Evolutionary conservation across 495 filamentous ascomycete genomes (phyloP).

Genomic region (Amniculicola lignicola): DNA sequence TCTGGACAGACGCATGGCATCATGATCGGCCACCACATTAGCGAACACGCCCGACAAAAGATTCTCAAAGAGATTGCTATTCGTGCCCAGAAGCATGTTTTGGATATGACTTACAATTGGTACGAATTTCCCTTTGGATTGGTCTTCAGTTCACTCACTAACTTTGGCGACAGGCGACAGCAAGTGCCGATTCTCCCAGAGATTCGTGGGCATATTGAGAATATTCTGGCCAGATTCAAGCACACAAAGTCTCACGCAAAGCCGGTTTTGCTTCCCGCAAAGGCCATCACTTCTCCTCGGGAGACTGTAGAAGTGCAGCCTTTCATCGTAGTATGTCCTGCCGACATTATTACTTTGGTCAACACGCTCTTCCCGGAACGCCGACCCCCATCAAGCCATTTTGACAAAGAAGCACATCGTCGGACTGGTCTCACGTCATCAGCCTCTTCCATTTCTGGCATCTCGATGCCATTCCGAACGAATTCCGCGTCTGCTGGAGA

Average conservation of each 20-base stretch:
- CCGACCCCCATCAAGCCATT: conserved; percentile 51
- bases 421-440: conserved; percentile 55
- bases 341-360: conserved; percentile 66
- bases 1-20: conserved; percentile 68
- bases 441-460: conserved; percentile 64
- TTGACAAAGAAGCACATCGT: conserved; percentile 46
- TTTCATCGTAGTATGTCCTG: conserved; percentile 69
- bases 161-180: conserved; percentile 51
- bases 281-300: conserved; percentile 64
- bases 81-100: conserved; percentile 70
- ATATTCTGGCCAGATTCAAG: conserved; percentile 66
- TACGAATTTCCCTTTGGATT: conserved; percentile 30
- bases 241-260: conserved; percentile 51
- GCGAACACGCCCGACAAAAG: conserved; percentile 81
- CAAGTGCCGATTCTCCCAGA: conserved; percentile 60
- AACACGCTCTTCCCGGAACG: conserved; percentile 68
- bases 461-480: conserved; percentile 48
- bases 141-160: neutral
- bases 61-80: conserved; percentile 81
- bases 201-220: conserved; percentile 72
- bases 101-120: conserved; percentile 56
- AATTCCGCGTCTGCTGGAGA: conserved; percentile 33
- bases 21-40: conserved; percentile 86
- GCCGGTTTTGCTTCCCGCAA: conserved; percentile 62
- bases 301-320: conserved; percentile 70